Base-by-base conservation (phyloP, 2,329 filamentous ascomycete genomes). In the Fusarium liriodendri region DNA sequence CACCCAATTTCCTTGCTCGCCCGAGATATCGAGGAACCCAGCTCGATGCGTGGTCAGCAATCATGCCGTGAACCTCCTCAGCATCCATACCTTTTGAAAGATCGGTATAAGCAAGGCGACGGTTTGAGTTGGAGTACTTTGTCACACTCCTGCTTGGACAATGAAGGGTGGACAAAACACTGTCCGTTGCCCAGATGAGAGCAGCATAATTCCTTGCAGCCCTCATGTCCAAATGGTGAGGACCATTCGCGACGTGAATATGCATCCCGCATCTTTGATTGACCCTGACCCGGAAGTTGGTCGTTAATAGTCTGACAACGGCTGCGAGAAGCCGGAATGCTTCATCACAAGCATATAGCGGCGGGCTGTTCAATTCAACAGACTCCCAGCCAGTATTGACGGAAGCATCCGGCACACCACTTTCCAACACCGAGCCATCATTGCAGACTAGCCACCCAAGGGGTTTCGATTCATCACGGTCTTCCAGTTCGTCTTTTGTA, bases 221-320 rank as follows among this genome's bases (percentile, higher is more conserved):
- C 13, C 74, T 69, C 11, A 79, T 54, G 16, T 80, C 73, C 59
- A 84, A 79, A 58, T 72, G 76, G n/a, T 75, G 66, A 16, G 37
- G 63, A 0, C 83, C 83, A 57, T 80, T 80, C 6, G 82, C 83
- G 5, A 85, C 74, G 57, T 84, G 82, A 16, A 85, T 80, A 59
- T 83, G 82, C 22, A 84, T 73, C 10, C 82, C 82, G 32, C 80
- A 82, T 1, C 76, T 72, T 0, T 69, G 35, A 62, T 85, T 85
- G 14, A 83, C 73, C 2, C 81, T 78, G 18, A 80, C 62, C 18
- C 81, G 78, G 52, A 81, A 80, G 1, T 69, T 74, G 7, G 69
- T 73, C 2, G 79, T 83, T 7, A 85, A 61, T 6, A 82, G 42
- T 32, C 80, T 77, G 9, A 84, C 71, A 5, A 82, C 79, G 4